Evolutionary conservation across 345 rosid genomes (phyloP).

Genomic region (Triadica sebifera): DNA sequence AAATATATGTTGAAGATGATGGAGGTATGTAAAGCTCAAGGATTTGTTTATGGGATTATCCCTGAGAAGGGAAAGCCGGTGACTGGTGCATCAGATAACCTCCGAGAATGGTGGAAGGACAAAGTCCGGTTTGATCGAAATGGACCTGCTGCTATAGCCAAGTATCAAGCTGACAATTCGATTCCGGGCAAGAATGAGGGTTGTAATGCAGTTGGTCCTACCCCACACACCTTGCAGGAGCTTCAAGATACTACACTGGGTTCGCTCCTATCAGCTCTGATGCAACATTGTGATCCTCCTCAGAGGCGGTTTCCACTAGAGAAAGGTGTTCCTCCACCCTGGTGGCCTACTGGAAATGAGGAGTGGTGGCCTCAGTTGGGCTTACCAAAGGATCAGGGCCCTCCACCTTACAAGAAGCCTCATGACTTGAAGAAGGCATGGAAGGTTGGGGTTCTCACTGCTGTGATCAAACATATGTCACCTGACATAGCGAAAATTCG

Average conservation of each 20-base stretch:
- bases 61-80: constrained; percentile 85
- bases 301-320: constrained; percentile 86
- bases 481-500: constrained; percentile 72
- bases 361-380: constrained; percentile 88
- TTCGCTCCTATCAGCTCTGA: constrained; percentile 72
- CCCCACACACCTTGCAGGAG: constrained; percentile 79
- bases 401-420: constrained; percentile 98
- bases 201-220: constrained; percentile 47
- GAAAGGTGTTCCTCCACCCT: constrained; percentile 83
- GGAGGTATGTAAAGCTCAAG: constrained; percentile 88
- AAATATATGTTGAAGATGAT: constrained; percentile 83
- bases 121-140: constrained; percentile 88
- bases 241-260: constrained; percentile 97
- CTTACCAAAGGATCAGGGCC: constrained; percentile 58
- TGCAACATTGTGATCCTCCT: constrained; percentile 92
- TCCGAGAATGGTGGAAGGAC: constrained; percentile 98
- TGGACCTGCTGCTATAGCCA: constrained; percentile 83
- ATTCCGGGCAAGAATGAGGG: constrained; percentile 55
- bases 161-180: constrained; percentile 61
- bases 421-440: constrained; percentile 94
- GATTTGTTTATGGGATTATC: constrained; percentile 89
- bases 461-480: constrained; percentile 82
- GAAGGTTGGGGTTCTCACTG: constrained; percentile 89
- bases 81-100: constrained; percentile 85
- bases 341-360: constrained; percentile 96